These are phyloP conservation scores for Citrullus colocynthis DNA, from an alignment of 306 rosid genomes.

Conservation along the genomic window DNA sequence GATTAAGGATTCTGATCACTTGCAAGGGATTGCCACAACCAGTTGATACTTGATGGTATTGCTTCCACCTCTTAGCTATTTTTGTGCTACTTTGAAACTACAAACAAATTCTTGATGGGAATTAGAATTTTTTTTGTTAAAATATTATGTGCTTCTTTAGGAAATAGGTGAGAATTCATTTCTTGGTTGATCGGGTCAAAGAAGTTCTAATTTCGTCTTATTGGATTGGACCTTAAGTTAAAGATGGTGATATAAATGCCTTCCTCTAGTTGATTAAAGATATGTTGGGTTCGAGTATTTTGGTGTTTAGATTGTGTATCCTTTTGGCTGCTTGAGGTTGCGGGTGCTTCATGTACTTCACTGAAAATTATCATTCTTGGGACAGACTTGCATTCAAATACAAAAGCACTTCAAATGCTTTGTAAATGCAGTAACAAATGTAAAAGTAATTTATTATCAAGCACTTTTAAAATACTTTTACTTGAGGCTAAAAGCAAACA, in stretches of 20 bases:
- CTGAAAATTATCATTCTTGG: not conserved
- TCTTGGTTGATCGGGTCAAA: not conserved
- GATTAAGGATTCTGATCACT: constrained; percentile 15
- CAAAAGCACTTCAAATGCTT: not conserved
- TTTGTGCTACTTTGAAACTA: not conserved
- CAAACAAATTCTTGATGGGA: not conserved
- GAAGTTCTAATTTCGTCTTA: not conserved
- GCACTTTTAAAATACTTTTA: no score
- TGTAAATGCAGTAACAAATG: not conserved
- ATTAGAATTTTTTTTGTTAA: not conserved
- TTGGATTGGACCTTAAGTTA: constrained; percentile 25
- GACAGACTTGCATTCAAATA: not conserved
- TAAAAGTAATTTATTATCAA: no score
- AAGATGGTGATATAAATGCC: constrained; percentile 27
- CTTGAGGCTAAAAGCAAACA: no score
- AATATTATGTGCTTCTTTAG: not conserved
- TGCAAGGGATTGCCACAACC: not conserved
- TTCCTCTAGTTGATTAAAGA: not conserved
- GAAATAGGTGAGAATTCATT: not conserved
- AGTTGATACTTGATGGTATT: not conserved
- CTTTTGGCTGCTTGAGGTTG: not conserved
- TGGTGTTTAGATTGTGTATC: not conserved
- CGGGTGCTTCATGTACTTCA: not conserved
- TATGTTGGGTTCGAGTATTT: not conserved
- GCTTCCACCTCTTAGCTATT: not conserved